These are phyloP conservation scores for Trichoderma sp. DNA, from an alignment of 2,329 filamentous ascomycete species.

Conservation along the genomic window DNA sequence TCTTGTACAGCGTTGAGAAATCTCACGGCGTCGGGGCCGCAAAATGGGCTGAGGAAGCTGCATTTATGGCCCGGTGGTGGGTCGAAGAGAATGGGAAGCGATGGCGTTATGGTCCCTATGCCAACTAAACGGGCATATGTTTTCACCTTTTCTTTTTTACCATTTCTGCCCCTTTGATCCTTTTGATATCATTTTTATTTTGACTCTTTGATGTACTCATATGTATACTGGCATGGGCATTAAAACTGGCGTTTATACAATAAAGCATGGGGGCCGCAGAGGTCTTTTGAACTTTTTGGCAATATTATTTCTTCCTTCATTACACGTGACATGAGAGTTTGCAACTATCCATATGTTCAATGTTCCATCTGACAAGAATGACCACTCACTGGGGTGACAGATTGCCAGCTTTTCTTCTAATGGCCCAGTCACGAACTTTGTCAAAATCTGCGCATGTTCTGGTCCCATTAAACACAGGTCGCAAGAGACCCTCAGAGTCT, in stretches of 20 bases:
- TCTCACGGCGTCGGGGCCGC: conserved; percentile 30
- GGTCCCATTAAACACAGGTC: neutral
- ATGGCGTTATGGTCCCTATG: conserved; percentile 32
- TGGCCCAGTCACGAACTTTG: neutral
- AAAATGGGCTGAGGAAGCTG: conserved; percentile 37
- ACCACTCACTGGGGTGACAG: neutral
- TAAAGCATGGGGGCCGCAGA: neutral
- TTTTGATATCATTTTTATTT: neutral
- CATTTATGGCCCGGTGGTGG: conserved; percentile 38
- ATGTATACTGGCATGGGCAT: conserved; percentile 14
- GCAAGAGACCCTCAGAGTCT: neutral
- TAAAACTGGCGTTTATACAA: conserved; percentile 10
- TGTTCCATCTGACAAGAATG: neutral
- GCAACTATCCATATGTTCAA: neutral
- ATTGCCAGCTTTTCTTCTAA: neutral
- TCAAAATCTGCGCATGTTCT: neutral
- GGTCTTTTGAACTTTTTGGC: conserved; percentile 5
- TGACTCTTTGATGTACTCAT: neutral
- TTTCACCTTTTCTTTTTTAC: neutral
- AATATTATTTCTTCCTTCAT: neutral
- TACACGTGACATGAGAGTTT: neutral
- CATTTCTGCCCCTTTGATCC: neutral
- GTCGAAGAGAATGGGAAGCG: conserved; percentile 39
- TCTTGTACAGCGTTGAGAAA: conserved; percentile 27
- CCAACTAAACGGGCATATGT: neutral